phyloP scores from a whole-genome alignment of 345 rosid species.

The Eucalyptus marginata region DNA sequence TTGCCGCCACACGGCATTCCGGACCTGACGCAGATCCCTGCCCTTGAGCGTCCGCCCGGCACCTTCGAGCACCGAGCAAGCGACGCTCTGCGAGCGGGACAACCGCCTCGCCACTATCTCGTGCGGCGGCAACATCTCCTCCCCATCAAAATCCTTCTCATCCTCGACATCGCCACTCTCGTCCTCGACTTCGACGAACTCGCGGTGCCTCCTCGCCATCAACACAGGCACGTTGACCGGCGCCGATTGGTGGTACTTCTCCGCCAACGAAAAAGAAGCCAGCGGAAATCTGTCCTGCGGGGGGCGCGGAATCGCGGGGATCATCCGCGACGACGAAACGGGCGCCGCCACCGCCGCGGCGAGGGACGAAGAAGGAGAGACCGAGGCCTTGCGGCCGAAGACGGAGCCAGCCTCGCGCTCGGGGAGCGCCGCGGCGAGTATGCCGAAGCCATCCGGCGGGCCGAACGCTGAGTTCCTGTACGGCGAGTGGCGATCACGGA shows the following conservation, averaged over 20 bases:
- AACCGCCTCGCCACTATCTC: slow-evolving; percentile 67
- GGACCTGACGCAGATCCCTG: slow-evolving; percentile 78
- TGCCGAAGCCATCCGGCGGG: slow-evolving; percentile 49
- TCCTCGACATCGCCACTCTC: slow-evolving; percentile 28
- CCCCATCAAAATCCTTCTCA: slow-evolving; percentile 4
- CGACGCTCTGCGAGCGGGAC: slow-evolving; percentile 36
- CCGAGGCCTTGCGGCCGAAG: slow-evolving; percentile 41
- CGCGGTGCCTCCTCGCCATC: slow-evolving; percentile 18
- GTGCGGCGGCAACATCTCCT: slow-evolving; percentile 81
- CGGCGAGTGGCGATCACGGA: neutral
- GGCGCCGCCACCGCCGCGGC: slow-evolving; percentile 5
- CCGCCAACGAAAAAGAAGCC: slow-evolving; percentile 1
- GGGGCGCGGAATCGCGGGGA: slow-evolving; percentile 57
- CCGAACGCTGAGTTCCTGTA: neutral
- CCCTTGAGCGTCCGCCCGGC: slow-evolving; percentile 88
- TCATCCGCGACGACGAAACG: slow-evolving; percentile 32
- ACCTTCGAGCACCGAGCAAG: slow-evolving; percentile 81
- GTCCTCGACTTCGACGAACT: slow-evolving; percentile 30
- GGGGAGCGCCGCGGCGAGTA: slow-evolving; percentile 71
- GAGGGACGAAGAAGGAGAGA: slow-evolving; percentile 9
- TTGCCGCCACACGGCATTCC: slow-evolving; percentile 68
- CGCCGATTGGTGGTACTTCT: slow-evolving; percentile 52
- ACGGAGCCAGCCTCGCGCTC: slow-evolving; percentile 24
- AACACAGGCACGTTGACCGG: slow-evolving; percentile 67
- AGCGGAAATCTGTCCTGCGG: slow-evolving; percentile 43